Conservation (phyloP, 768 basidiomycete species). For the Collybia sp. region DNA sequence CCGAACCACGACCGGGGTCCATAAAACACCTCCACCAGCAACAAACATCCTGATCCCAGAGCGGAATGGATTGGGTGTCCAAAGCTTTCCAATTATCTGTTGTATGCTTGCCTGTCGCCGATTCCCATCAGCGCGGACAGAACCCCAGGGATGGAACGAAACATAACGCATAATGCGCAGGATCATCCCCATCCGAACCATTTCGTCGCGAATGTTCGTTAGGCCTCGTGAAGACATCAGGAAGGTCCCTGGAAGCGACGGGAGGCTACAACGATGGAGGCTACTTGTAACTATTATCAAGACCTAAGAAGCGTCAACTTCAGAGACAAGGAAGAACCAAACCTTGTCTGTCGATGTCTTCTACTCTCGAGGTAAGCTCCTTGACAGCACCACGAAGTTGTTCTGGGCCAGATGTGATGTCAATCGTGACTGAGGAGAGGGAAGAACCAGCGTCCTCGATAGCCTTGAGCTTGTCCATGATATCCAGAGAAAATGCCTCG, state of each 20-base stretch:
- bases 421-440: constrained; percentile 25
- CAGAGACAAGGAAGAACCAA: constrained; percentile 1
- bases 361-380: constrained; percentile 27
- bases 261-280: constrained; percentile 28
- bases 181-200: constrained; percentile 37
- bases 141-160: constrained; percentile 78
- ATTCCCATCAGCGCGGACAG: constrained; percentile 52
- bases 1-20: constrained; percentile 47
- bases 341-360: constrained; percentile 45
- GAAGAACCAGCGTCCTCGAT: constrained; percentile 25
- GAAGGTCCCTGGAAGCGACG: constrained; percentile 48
- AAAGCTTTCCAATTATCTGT: constrained; percentile 46
- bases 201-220: constrained; percentile 23
- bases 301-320: constrained; percentile 5
- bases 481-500: constrained; percentile 20
- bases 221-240: constrained; percentile 36
- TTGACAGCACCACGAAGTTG: constrained; percentile 33
- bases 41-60: constrained; percentile 31
- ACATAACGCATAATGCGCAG: constrained; percentile 61
- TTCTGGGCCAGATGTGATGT: constrained; percentile 24
- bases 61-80: constrained; percentile 26
- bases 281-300: constrained; percentile 34
- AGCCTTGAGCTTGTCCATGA: constrained; percentile 23
- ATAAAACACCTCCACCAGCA: constrained; percentile 60
- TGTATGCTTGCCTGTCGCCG: constrained; percentile 42